phyloP scores from a whole-genome alignment of 2,329 filamentous ascomycete genomes.

The Beauveria australis region DNA sequence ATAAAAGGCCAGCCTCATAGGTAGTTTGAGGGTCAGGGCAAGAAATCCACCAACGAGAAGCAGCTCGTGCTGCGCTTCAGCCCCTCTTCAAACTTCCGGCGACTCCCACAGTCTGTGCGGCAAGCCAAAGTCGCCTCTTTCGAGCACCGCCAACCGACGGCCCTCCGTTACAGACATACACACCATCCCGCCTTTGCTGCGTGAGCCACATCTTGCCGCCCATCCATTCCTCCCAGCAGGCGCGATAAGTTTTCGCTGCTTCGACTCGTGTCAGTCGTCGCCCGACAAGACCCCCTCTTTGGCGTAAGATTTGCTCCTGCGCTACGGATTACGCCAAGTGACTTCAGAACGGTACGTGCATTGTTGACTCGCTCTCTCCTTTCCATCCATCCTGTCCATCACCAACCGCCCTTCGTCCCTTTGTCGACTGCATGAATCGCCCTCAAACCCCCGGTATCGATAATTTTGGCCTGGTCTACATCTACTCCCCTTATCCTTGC shows the following conservation, averaged over 20 bases:
- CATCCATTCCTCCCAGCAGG: neutral
- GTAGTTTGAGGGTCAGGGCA: neutral
- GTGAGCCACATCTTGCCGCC: neutral
- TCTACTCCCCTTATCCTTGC: neutral
- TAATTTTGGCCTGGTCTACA: neutral
- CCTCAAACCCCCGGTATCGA: neutral
- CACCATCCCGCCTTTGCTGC: neutral
- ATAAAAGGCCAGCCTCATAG: neutral
- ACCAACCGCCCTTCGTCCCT: neutral
- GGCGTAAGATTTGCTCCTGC: neutral
- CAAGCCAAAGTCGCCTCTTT: slow-evolving; percentile 5
- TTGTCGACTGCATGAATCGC: neutral
- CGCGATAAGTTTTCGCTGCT: slow-evolving; percentile 3
- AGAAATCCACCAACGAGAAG: neutral
- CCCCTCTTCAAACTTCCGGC: slow-evolving; percentile 2
- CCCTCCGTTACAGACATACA: slow-evolving; percentile 8
- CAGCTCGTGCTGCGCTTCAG: neutral
- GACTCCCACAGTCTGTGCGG: slow-evolving; percentile 6
- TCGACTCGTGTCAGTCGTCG: slow-evolving; percentile 2
- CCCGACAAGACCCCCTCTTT: neutral
- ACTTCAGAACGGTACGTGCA: slow-evolving; percentile 7
- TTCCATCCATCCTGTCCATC: neutral
- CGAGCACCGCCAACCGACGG: slow-evolving; percentile 3
- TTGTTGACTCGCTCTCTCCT: neutral
- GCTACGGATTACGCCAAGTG: neutral